phyloP scores from a whole-genome alignment of 78 protist genomes.

The Dictyostelium intermedium region DNA sequence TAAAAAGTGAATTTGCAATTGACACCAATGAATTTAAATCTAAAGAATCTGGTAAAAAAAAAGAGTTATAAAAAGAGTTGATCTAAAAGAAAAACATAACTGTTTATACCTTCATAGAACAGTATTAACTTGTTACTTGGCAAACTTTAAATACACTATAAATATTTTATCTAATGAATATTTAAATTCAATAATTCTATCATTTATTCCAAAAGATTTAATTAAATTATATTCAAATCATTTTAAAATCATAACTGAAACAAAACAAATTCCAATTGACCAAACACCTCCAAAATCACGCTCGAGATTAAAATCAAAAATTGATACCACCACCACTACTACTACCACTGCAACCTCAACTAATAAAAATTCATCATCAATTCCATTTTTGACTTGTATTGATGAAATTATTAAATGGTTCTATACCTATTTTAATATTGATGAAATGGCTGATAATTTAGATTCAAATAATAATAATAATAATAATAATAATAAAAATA shows the following conservation, averaged over 20 bases:
- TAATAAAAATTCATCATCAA: background rate
- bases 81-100: constrained; percentile 5
- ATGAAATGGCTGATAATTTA: background rate
- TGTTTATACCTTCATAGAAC: constrained; percentile 21
- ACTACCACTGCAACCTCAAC: background rate
- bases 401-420: constrained; percentile 5
- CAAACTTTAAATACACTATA: constrained; percentile 7
- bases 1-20: background rate
- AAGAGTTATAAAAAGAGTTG: background rate
- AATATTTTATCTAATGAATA: background rate
- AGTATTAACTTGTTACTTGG: background rate
- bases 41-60: background rate
- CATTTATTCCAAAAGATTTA: constrained; percentile 8
- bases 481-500: background rate
- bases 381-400: background rate
- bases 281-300: background rate
- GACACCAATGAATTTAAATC: background rate
- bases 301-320: background rate
- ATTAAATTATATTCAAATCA: background rate
- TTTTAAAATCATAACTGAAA: background rate
- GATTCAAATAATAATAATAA: background rate
- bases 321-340: background rate
- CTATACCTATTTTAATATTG: background rate
- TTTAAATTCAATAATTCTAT: constrained; percentile 4
- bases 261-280: background rate